Conservation (phyloP, 1,284 basidiomycete species). For the Ustilago trichophora region DNA sequence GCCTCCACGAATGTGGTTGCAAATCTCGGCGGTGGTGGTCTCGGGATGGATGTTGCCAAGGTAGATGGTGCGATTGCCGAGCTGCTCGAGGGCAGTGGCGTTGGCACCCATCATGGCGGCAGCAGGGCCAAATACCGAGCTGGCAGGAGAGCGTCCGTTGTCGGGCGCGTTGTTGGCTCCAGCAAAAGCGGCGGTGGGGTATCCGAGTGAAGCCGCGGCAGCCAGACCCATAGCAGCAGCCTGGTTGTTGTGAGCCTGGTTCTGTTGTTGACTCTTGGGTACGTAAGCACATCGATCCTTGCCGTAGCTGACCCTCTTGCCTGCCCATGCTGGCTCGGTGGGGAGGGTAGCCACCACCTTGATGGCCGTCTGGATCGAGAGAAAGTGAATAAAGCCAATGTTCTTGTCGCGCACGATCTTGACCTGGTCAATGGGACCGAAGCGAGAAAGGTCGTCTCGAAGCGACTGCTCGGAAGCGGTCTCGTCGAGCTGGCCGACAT, state of each 20-base stretch:
- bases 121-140: conserved; percentile 49
- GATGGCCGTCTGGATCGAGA: conserved; percentile 64
- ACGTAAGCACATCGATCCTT: conserved; percentile 66
- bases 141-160: conserved; percentile 35
- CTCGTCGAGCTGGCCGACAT: conserved; percentile 61
- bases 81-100: conserved; percentile 52
- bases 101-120: conserved; percentile 51
- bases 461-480: conserved; percentile 57
- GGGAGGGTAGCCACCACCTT: conserved; percentile 62
- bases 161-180: conserved; percentile 21
- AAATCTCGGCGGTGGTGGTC: conserved; percentile 65
- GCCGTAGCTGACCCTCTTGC: conserved; percentile 63
- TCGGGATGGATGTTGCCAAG: conserved; percentile 65
- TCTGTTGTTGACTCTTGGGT: conserved; percentile 65
- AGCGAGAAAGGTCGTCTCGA: conserved; percentile 58
- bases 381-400: conserved; percentile 65
- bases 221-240: conserved; percentile 65
- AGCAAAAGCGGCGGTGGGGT: conserved; percentile 55
- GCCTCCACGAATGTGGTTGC: conserved; percentile 66
- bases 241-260: conserved; percentile 65
- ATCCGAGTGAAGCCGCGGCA: conserved; percentile 63
- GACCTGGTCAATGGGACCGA: conserved; percentile 66
- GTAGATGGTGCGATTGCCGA: conserved; percentile 66
- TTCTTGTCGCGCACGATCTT: conserved; percentile 66
- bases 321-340: conserved; percentile 59